phyloP scores from a whole-genome alignment of 257 asterid species.

The Petrea volubilis region DNA sequence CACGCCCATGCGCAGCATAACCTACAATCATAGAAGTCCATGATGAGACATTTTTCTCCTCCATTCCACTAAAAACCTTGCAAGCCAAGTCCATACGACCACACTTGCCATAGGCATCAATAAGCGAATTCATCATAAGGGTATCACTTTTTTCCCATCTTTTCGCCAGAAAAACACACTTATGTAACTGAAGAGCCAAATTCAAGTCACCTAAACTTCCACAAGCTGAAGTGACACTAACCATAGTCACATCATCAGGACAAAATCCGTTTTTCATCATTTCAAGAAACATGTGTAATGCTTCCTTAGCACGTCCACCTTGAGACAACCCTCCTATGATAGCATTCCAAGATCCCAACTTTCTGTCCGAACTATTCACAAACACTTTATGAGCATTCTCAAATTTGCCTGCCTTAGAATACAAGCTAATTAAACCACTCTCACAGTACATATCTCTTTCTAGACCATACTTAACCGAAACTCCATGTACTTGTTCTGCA shows the following conservation, averaged over 20 bases:
- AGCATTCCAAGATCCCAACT: constrained; percentile 94
- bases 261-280: constrained; percentile 56
- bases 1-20: constrained; percentile 76
- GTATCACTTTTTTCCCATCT: constrained; percentile 42
- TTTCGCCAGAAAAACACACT: constrained; percentile 60
- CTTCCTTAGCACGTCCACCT: constrained; percentile 68
- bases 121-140: constrained; percentile 74
- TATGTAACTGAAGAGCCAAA: constrained; percentile 79
- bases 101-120: constrained; percentile 90
- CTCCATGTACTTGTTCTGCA: constrained; percentile 51
- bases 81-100: constrained; percentile 85
- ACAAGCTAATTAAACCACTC: constrained; percentile 75
- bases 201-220: constrained; percentile 70
- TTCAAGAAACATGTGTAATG: constrained; percentile 53
- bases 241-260: constrained; percentile 89
- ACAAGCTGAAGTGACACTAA: constrained; percentile 74
- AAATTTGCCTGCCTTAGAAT: constrained; percentile 48
- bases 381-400: constrained; percentile 66
- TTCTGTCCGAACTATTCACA: constrained; percentile 53
- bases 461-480: constrained; percentile 51
- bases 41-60: constrained; percentile 71
- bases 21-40: constrained; percentile 95
- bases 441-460: constrained; percentile 64
- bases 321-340: constrained; percentile 77
- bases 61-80: constrained; percentile 60